Conservation (phyloP, 2,329 filamentous ascomycete genomes). For the Diplodia corticola region DNA sequence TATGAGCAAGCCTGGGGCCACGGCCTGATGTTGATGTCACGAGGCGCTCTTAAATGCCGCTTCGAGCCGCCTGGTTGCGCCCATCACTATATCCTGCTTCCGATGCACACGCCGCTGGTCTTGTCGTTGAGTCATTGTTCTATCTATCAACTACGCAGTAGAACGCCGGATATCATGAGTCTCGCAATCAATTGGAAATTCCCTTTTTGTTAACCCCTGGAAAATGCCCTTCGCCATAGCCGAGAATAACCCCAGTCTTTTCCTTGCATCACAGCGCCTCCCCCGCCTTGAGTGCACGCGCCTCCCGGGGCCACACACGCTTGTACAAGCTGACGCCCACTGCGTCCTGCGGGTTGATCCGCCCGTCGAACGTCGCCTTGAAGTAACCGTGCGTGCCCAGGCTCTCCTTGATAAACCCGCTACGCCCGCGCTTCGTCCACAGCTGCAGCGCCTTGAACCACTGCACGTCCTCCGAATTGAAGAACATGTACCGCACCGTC, state of each 20-base stretch:
- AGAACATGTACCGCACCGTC: slow-evolving; percentile 99
- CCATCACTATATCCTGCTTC: background rate
- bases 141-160: background rate
- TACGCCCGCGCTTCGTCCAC: slow-evolving; percentile 87
- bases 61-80: background rate
- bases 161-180: slow-evolving; percentile 19
- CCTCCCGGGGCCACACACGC: slow-evolving; percentile 64
- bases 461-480: slow-evolving; percentile 89
- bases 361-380: slow-evolving; percentile 96
- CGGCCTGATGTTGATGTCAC: slow-evolving; percentile 17
- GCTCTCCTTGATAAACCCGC: slow-evolving; percentile 89
- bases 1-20: background rate
- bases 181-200: background rate
- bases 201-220: slow-evolving; percentile 1
- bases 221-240: slow-evolving; percentile 4
- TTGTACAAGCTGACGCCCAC: slow-evolving; percentile 75
- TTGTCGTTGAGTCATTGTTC: slow-evolving; percentile 12
- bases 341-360: slow-evolving; percentile 93
- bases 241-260: background rate
- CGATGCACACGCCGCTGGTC: background rate
- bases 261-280: slow-evolving; percentile 12
- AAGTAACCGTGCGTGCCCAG: slow-evolving; percentile 99
- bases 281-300: slow-evolving; percentile 47
- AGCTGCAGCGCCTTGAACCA: slow-evolving; percentile 98
- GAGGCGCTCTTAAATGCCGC: background rate